These are phyloP conservation scores for Malus sylvestris DNA, from an alignment of 306 rosid species.

Conservation along the genomic window DNA sequence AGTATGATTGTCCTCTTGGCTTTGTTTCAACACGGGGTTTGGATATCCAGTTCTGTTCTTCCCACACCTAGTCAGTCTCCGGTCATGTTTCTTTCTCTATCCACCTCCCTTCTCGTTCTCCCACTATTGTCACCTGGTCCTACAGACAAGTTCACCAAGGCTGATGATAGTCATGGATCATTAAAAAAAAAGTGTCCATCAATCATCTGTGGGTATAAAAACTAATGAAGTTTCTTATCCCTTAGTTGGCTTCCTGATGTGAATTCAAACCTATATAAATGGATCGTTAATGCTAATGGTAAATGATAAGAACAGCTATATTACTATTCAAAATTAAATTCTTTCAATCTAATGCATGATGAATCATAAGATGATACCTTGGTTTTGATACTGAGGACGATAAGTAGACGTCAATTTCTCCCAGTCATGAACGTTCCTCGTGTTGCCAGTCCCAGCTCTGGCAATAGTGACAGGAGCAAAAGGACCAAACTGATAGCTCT, in stretches of 20 bases:
- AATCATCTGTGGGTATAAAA: neutral
- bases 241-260: neutral
- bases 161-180: neutral
- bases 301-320: neutral
- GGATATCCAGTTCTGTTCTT: neutral
- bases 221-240: neutral
- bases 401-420: slow-evolving; percentile 51
- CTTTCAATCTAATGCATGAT: neutral
- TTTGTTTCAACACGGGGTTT: neutral
- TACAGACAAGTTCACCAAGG: slow-evolving; percentile 4
- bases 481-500: slow-evolving; percentile 75
- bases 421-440: slow-evolving; percentile 49
- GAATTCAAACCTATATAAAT: neutral
- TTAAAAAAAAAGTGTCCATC: neutral
- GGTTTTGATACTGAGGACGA: slow-evolving; percentile 72
- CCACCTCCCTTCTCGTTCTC: neutral
- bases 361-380: slow-evolving; percentile 49
- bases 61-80: neutral
- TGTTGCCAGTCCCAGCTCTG: slow-evolving; percentile 34
- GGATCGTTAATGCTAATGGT: neutral
- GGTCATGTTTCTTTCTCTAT: neutral
- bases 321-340: neutral
- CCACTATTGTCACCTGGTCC: neutral
- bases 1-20: neutral
- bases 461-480: slow-evolving; percentile 61